Base-by-base conservation (phyloP, 805 yeast species). In the Barnettozyma sucrosica region DNA sequence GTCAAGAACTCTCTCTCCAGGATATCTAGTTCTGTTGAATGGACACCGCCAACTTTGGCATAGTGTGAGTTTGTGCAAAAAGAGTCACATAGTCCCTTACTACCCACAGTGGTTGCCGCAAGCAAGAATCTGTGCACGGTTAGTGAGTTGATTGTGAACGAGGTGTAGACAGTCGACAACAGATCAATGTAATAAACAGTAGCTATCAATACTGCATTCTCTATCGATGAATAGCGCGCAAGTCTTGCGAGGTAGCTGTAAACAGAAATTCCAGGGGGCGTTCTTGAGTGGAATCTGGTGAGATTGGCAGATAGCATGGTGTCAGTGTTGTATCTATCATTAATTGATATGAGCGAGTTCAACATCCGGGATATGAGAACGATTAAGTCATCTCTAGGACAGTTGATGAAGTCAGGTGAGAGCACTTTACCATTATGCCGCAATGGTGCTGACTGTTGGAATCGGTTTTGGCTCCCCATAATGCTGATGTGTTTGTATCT, bases 31-130 rank as follows among this genome's bases (percentile, higher is more conserved):
- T 89, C 97, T 50, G 81, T 75, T 42, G 84, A 69, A 38, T 88
- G 88, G 5, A 89, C 85, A 51, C 99, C 98, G 3, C 99, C 99
- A 18, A 93, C 97, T 62, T 85, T 86, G 11, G 98, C 96, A 60
- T 93, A 92, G 65, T 93, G 97, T 40, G 83, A 77, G 65, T 90
- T 92, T 14, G 97, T 89, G 66, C 93, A 90, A 66, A 93, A 92
- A 23, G 90, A 84, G 67, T 92, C 99, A 65, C 96, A 89, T 54
- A 89, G 73, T 1, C 95, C 92, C 63, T 92, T 92, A 53, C 92
- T 83, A 0, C 93, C 95, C 2, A 92, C 80, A 50, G 95, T 86
- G 0, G 96, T 89, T 1, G 96, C 93, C 0, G 96, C 90, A 36
- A 92, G 72, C 45, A 92, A 66, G 59, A 89, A 93, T 49, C 99